These are phyloP conservation scores for Colletotrichum lentis DNA, from an alignment of 2,329 filamentous ascomycete genomes.

Conservation along the genomic window DNA sequence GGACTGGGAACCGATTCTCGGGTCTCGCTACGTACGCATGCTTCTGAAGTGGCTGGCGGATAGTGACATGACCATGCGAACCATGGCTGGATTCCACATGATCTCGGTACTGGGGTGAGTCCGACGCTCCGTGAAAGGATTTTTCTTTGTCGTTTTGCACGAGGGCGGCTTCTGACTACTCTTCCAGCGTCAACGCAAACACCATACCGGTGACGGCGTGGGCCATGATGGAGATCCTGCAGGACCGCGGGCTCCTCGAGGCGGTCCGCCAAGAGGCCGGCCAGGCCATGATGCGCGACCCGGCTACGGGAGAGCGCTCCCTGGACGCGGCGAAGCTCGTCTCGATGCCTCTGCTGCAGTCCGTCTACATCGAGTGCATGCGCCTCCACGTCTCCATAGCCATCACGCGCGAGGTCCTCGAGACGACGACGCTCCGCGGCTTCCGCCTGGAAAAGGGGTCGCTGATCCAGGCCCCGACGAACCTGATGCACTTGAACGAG, in stretches of 20 bases:
- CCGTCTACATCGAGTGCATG: slow-evolving; percentile 43
- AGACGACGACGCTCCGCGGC: slow-evolving; percentile 37
- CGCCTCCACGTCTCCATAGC: slow-evolving; percentile 42
- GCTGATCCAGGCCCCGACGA: slow-evolving; percentile 41
- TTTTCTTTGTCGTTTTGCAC: too few relatives aligned
- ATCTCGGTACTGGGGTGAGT: slow-evolving; percentile 26
- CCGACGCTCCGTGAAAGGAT: rapidly evolving
- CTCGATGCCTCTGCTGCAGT: slow-evolving; percentile 42
- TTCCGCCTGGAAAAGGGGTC: slow-evolving; percentile 38
- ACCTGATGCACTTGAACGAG: slow-evolving; percentile 40
- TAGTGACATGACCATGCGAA: slow-evolving; percentile 32
- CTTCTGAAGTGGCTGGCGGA: slow-evolving; percentile 39
- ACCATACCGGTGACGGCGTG: slow-evolving; percentile 44
- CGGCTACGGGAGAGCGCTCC: slow-evolving; percentile 18
- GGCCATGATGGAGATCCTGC: slow-evolving; percentile 44
- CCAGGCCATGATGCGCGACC: slow-evolving; percentile 29
- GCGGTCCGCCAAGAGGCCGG: slow-evolving; percentile 40
- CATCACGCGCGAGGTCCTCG: slow-evolving; percentile 40
- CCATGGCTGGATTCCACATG: slow-evolving; percentile 30
- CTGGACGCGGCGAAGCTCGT: slow-evolving; percentile 40
- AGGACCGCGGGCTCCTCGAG: slow-evolving; percentile 39
- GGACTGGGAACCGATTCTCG: slow-evolving; percentile 45
- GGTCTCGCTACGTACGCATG: slow-evolving; percentile 40
- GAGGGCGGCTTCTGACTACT: neutral
- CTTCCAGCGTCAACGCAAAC: slow-evolving; percentile 44